Evolutionary conservation across 768 basidiomycete species (phyloP).

Genomic region (Rhodotorula diobovata): DNA sequence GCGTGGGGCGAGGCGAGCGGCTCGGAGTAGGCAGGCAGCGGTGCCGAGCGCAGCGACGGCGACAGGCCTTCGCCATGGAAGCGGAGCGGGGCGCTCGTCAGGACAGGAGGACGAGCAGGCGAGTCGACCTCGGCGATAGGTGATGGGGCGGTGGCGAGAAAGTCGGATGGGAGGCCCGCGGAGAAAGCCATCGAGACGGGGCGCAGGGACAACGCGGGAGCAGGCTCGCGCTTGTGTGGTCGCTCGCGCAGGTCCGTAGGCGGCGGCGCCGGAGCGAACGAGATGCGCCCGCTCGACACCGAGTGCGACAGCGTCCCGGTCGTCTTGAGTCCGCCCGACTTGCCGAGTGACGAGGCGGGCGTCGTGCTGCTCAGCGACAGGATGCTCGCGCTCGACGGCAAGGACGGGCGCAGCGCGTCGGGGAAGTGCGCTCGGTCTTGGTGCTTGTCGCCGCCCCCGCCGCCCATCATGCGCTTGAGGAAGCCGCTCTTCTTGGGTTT

Average conservation of each 20-base stretch:
- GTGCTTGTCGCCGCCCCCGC: conserved; percentile 14
- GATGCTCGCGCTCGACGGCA: conserved; percentile 19
- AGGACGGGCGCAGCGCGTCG: neutral
- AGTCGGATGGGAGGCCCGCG: conserved; percentile 28
- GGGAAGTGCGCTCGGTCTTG: neutral
- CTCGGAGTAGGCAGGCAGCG: neutral
- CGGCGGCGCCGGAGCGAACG: conserved; percentile 9
- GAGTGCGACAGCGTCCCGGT: neutral
- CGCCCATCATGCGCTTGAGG: conserved; percentile 38
- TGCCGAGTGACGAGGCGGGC: conserved; percentile 3
- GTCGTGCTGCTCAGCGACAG: conserved; percentile 1
- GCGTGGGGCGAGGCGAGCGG: conserved; percentile 17
- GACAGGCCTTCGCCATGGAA: neutral
- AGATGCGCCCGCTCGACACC: neutral
- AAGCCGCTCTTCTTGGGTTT: conserved; percentile 37
- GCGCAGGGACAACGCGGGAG: conserved; percentile 30
- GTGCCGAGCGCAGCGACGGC: neutral
- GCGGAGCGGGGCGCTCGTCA: neutral
- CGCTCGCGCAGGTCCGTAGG: conserved; percentile 13
- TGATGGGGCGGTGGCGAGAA: conserved; percentile 10
- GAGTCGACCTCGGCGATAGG: neutral
- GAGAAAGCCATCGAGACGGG: conserved; percentile 39
- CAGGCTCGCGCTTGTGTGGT: neutral
- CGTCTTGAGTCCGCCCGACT: neutral
- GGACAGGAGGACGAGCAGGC: neutral